Conservation (phyloP, 106 monocot genomes). For the Acorus calamus region DNA sequence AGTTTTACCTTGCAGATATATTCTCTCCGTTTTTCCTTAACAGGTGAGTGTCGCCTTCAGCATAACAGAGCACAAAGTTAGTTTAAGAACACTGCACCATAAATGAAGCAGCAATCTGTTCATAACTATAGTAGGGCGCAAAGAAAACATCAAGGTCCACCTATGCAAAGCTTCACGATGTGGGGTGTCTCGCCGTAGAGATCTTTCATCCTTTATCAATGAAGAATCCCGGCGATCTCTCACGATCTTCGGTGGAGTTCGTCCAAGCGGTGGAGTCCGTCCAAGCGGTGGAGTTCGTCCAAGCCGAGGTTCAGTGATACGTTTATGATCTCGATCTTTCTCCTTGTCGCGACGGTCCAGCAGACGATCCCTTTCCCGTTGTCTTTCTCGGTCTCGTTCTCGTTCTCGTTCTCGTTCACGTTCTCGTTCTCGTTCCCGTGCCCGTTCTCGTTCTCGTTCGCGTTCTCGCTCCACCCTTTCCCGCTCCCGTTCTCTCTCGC, state of each 20-base stretch:
- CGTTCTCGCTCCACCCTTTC: background rate
- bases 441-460: constrained; percentile 21
- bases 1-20: constrained; percentile 98
- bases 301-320: constrained; percentile 21
- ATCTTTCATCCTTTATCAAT: constrained; percentile 42
- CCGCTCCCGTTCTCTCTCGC: constrained; percentile 53
- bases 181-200: constrained; percentile 44
- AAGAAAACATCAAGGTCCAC: constrained; percentile 70
- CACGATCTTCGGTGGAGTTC: constrained; percentile 48
- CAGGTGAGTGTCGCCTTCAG: constrained; percentile 95
- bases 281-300: too few species aligned
- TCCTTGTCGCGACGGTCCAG: constrained; percentile 40
- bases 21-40: constrained; percentile 98
- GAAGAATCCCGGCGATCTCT: constrained; percentile 69
- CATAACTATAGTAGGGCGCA: constrained; percentile 34
- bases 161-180: constrained; percentile 74
- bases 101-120: constrained; percentile 60
- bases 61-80: constrained; percentile 63
- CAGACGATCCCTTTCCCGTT: constrained; percentile 29
- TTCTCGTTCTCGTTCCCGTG: constrained; percentile 24
- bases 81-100: constrained; percentile 47
- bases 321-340: constrained; percentile 47
- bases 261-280: background rate
- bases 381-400: constrained; percentile 34
- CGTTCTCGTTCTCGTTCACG: too few species aligned